Evolutionary conservation across 495 filamentous ascomycete genomes (phyloP).

Genomic region (Xylaria castorea): DNA sequence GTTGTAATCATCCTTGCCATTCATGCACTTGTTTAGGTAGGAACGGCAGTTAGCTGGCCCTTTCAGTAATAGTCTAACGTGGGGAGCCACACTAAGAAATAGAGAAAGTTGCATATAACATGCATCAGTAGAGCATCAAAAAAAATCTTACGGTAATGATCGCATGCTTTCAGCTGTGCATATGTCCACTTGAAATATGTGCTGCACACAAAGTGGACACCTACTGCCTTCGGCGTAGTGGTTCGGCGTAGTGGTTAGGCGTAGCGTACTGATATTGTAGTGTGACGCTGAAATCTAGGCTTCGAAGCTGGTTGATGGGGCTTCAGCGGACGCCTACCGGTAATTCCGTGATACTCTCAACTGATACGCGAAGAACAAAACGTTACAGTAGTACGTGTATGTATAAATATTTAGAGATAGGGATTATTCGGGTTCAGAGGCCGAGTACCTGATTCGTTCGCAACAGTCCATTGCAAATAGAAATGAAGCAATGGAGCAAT

Average conservation of each 20-base stretch:
- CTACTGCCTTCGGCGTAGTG: not conserved
- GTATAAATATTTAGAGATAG: slow-evolving; percentile 24
- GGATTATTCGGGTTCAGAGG: slow-evolving; percentile 12
- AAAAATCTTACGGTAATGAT: not conserved
- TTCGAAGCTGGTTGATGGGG: slow-evolving; percentile 6
- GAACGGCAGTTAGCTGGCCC: slow-evolving; percentile 10
- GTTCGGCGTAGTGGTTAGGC: not conserved
- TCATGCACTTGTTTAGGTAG: slow-evolving; percentile 13
- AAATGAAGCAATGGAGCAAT: slow-evolving; percentile 35
- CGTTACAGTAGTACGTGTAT: not conserved
- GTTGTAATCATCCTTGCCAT: slow-evolving; percentile 15
- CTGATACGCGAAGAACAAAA: not conserved
- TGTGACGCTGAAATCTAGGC: slow-evolving; percentile 22
- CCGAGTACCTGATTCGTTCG: slow-evolving; percentile 21
- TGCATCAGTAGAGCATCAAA: not conserved
- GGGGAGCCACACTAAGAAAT: slow-evolving; percentile 5
- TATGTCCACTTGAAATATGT: not conserved
- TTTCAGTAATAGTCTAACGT: not conserved
- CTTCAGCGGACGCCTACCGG: not conserved
- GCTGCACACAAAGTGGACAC: not conserved
- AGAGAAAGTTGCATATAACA: slow-evolving; percentile 4
- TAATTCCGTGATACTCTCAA: not conserved
- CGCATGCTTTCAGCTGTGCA: not conserved
- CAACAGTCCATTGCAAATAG: slow-evolving; percentile 34
- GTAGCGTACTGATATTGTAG: not conserved